Conservation (phyloP, 805 yeast species). For the Teunomyces lycoperdinae region DNA sequence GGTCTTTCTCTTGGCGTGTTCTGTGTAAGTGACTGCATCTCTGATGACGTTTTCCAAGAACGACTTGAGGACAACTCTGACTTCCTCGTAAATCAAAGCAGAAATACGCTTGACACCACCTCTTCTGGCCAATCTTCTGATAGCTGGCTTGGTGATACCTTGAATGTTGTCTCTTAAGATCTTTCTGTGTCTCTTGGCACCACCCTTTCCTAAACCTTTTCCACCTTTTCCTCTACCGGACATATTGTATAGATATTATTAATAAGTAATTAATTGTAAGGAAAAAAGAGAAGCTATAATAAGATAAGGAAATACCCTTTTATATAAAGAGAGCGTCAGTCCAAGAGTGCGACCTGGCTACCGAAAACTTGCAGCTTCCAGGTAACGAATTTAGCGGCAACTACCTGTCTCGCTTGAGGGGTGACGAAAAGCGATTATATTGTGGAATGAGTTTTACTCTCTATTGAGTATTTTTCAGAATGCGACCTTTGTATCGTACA, state of each 20-base stretch:
- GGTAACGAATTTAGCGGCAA: not conserved
- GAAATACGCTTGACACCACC: conserved; percentile 99
- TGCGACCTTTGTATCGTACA: not conserved
- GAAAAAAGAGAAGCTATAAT: conserved; percentile 8
- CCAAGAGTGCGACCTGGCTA: conserved; percentile 7
- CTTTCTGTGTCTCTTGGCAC: conserved; percentile 99
- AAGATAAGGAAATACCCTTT: conserved; percentile 1
- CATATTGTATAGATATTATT: conserved; percentile 42
- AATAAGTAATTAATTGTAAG: conserved; percentile 17
- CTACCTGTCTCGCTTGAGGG: not conserved
- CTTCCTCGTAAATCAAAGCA: conserved; percentile 97
- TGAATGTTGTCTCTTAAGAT: conserved; percentile 98
- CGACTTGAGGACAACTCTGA: conserved; percentile 92
- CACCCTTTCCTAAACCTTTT: conserved; percentile 99
- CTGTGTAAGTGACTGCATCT: conserved; percentile 99
- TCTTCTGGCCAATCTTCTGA: conserved; percentile 99
- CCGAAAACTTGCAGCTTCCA: conserved; percentile 2
- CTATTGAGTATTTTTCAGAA: not conserved
- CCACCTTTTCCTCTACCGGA: conserved; percentile 99
- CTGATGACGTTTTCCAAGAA: conserved; percentile 97
- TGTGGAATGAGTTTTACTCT: not conserved
- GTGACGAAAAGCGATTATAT: not conserved
- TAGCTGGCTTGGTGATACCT: conserved; percentile 99
- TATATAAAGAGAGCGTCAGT: conserved; percentile 2
- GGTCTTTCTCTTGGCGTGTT: conserved; percentile 99